Evolutionary conservation across 75 land plant species (phyloP).

Genomic region (Picea glauca): DNA sequence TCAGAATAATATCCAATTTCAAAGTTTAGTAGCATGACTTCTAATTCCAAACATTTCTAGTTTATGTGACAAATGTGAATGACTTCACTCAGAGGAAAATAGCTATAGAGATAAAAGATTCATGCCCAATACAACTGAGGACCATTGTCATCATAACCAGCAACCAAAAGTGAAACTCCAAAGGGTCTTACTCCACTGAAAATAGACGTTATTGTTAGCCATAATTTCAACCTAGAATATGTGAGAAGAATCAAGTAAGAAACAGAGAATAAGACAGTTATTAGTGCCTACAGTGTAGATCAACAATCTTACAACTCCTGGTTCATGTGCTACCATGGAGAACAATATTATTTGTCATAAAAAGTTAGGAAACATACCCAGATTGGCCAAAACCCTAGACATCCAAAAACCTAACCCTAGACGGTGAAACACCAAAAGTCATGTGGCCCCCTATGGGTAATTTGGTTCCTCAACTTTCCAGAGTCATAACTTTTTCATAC

Average conservation of each 20-base stretch:
- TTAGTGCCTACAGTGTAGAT: not conserved
- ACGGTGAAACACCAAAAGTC: too few relatives aligned
- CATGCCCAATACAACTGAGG: slow-evolving; percentile 90
- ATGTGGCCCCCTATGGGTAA: too few relatives aligned
- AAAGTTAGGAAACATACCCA: slow-evolving; percentile 52
- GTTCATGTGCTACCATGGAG: not conserved
- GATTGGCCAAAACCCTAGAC: too few relatives aligned
- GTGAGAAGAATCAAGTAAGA: not conserved
- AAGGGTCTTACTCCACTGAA: slow-evolving; percentile 98
- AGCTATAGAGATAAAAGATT: not conserved
- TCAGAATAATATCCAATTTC: not conserved
- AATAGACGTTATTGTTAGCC: slow-evolving; percentile 6
- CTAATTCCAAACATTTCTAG: not conserved
- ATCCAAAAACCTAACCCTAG: too few relatives aligned
- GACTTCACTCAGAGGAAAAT: not conserved
- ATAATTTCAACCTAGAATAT: not conserved
- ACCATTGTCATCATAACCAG: slow-evolving; percentile 98
- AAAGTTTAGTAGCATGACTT: not conserved
- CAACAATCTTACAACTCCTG: not conserved
- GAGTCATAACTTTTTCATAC: too few relatives aligned
- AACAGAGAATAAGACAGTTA: not conserved
- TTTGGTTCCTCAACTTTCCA: too few relatives aligned
- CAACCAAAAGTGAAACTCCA: slow-evolving; percentile 96
- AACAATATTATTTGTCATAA: not conserved
- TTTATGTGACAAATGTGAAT: not conserved